These are phyloP conservation scores for Penicillium alfredii DNA, from an alignment of 495 filamentous ascomycete species.

Conservation along the genomic window DNA sequence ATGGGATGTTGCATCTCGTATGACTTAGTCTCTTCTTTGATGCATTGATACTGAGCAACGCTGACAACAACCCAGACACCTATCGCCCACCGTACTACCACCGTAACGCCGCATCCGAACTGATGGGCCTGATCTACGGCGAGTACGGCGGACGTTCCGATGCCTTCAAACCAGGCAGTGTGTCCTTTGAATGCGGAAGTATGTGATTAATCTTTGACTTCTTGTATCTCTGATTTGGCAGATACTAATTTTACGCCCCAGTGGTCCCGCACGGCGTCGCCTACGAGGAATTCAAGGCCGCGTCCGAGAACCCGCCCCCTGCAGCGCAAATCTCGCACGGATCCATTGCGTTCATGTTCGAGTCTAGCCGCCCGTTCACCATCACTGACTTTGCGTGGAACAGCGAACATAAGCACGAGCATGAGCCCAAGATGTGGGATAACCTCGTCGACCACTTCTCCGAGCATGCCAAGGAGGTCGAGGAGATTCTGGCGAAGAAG, in stretches of 20 bases:
- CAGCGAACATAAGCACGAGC: constrained; percentile 49
- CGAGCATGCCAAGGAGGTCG: constrained; percentile 37
- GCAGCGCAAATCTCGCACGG: constrained; percentile 44
- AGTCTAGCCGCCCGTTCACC: constrained; percentile 46
- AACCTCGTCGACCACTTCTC: constrained; percentile 47
- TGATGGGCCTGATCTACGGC: constrained; percentile 51
- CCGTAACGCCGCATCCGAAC: constrained; percentile 44
- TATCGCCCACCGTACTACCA: constrained; percentile 48
- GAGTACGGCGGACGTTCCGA: constrained; percentile 49
- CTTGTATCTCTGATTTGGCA: too few relatives aligned
- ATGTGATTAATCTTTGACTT: too few relatives aligned
- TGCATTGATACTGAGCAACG: too few relatives aligned
- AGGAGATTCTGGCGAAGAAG: constrained; percentile 32
- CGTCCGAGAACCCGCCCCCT: constrained; percentile 39
- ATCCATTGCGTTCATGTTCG: constrained; percentile 56
- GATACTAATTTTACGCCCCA: too few relatives aligned
- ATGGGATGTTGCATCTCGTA: constrained; percentile 45
- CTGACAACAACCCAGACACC: constrained; percentile 40
- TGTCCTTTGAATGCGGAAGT: constrained; percentile 53
- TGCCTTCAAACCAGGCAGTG: constrained; percentile 53
- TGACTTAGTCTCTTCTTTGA: constrained; percentile 3
- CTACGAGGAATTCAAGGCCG: constrained; percentile 60
- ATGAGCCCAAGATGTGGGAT: constrained; percentile 54
- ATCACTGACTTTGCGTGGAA: constrained; percentile 50
- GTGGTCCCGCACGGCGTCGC: constrained; percentile 54